Evolutionary conservation across 768 basidiomycete species (phyloP).

Genomic region (Rhizopogon roseolus): DNA sequence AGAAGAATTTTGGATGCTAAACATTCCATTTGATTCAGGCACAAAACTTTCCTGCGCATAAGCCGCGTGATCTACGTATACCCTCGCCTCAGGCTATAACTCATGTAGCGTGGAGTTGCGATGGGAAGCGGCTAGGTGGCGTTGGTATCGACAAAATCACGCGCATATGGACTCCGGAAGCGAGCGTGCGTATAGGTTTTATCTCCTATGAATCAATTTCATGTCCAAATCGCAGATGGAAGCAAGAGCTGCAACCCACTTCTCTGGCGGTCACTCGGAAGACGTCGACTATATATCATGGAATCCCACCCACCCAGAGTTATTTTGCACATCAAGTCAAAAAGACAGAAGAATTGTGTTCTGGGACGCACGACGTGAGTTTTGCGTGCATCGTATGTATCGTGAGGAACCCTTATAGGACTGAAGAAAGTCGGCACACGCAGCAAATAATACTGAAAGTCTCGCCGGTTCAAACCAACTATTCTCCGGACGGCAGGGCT

Average conservation of each 20-base stretch:
- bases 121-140: constrained; percentile 76
- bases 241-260: constrained; percentile 56
- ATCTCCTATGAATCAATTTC: not conserved
- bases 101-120: constrained; percentile 82
- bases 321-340: constrained; percentile 77
- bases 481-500: constrained; percentile 67
- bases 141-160: constrained; percentile 78
- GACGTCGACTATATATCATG: constrained; percentile 82
- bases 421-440: constrained; percentile 61
- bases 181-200: constrained; percentile 51
- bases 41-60: constrained; percentile 76
- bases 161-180: constrained; percentile 75
- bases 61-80: constrained; percentile 70
- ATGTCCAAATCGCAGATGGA: constrained; percentile 52
- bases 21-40: constrained; percentile 37
- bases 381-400: not conserved
- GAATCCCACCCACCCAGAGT: constrained; percentile 81
- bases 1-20: constrained; percentile 9
- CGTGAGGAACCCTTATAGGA: constrained; percentile 5
- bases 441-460: constrained; percentile 58
- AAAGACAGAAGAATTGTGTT: constrained; percentile 73
- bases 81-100: constrained; percentile 60
- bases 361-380: constrained; percentile 81
- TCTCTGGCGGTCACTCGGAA: constrained; percentile 68
- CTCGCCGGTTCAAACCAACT: constrained; percentile 61